Evolutionary conservation across 306 rosid genomes (phyloP), one percentile per base, ranked within the genome.

Genomic region (Notholithocarpus densiflorus): DNA sequence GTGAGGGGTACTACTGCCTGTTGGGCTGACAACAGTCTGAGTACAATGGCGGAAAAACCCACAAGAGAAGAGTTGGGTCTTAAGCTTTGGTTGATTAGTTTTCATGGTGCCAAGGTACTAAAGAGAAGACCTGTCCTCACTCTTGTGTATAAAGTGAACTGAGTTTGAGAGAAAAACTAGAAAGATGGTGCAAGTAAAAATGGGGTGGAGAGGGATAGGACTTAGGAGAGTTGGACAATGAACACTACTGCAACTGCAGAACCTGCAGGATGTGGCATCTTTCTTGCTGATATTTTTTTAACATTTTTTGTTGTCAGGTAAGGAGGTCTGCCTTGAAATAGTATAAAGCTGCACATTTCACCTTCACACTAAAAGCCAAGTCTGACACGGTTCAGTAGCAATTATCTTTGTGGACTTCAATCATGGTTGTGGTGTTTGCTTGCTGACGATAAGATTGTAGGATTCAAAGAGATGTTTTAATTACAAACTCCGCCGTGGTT

Each of bases 1-100:
- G 21, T 83, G 88, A 48, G 82, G 77, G 5, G 97, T 81, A 24
- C 64, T 76, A 23, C 45, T 40, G 45, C 45, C 45, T 8, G 94
- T 92, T 80, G 98, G 98, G 86, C 97, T 95, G 37, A 89, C 90
- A 27, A 88, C 98, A 27, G 88, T 87, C 77, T 90, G 92, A 29
- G 92, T 85, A n/a, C 98, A 92, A 76, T 92, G 98, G 87, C 98
- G 89, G 68, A 95, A 95, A 87, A 92, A 91, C 21, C 89, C 97
- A 51, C 97, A 95, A 5, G 98, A 95, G 92, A 95, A 92, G 7
- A 94, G 90, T 29, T 91, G 97, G 77, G 98, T 92, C 61, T 92
- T 94, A 20, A 94, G 97, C 86, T 94, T 94, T 4, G 98, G 95
- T 8, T 92, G 97, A 27, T 87, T 85, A 45, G 87, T 68, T 92